Evolutionary conservation across 1,284 basidiomycete genomes (phyloP).

Genomic region (Apiotrichum mycotoxinovorans): DNA sequence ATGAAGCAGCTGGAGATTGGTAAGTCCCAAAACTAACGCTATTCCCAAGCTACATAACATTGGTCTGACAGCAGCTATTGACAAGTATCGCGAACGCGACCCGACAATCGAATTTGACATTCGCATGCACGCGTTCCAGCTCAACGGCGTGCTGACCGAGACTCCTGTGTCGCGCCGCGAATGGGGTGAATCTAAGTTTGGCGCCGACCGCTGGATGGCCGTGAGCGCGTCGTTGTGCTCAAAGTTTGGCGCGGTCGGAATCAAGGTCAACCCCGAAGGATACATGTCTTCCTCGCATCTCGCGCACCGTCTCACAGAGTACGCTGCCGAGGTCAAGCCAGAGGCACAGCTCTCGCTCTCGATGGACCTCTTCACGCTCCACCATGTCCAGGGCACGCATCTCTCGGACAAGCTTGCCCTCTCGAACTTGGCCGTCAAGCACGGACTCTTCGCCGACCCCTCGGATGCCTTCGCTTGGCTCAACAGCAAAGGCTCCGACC

Average conservation of each 20-base stretch:
- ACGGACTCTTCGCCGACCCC: constrained; percentile 41
- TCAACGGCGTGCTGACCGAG: constrained; percentile 35
- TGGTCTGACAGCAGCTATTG: constrained; percentile 18
- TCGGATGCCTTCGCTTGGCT: constrained; percentile 38
- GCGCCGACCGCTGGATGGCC: constrained; percentile 33
- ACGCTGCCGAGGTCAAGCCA: constrained; percentile 39
- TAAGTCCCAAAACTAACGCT: constrained; percentile 8
- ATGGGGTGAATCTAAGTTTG: constrained; percentile 44
- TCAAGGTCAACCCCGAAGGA: constrained; percentile 44
- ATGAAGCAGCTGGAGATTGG: constrained; percentile 36
- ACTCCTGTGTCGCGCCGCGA: constrained; percentile 31
- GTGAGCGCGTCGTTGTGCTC: constrained; percentile 36
- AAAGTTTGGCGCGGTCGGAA: constrained; percentile 44
- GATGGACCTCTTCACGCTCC: constrained; percentile 42
- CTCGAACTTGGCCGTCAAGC: constrained; percentile 39
- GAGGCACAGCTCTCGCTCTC: constrained; percentile 38
- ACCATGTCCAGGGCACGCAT: constrained; percentile 49
- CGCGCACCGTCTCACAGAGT: constrained; percentile 46
- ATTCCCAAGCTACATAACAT: not conserved
- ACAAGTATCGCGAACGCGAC: constrained; percentile 24
- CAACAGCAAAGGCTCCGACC: constrained; percentile 33
- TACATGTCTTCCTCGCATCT: constrained; percentile 43
- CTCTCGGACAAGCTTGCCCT: constrained; percentile 41
- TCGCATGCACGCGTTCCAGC: constrained; percentile 46
- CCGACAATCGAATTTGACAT: constrained; percentile 29